phyloP scores from a whole-genome alignment of 495 filamentous ascomycete species.

The Penicillium coprophilum region DNA sequence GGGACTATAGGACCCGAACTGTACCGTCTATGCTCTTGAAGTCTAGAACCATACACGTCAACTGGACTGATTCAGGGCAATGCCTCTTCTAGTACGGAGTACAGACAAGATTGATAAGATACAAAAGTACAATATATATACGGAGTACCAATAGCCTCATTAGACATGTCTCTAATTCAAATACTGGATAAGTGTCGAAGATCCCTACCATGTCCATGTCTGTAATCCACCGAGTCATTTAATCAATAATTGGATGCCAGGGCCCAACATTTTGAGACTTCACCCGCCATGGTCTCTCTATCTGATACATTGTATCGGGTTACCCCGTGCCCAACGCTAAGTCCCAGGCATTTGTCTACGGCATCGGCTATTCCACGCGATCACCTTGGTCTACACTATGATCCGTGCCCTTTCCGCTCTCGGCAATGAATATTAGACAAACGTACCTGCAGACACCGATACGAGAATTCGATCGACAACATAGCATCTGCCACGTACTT shows the following conservation, averaged over 20 bases:
- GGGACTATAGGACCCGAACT: no score
- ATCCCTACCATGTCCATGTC: conserved; percentile 28
- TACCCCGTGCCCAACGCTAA: conserved; percentile 15
- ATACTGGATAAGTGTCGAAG: conserved; percentile 19
- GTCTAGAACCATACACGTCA: neutral
- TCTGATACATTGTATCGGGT: conserved; percentile 14
- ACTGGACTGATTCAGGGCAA: neutral
- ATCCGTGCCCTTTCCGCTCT: conserved; percentile 12
- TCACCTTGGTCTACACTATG: conserved; percentile 4
- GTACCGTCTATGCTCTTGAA: no score
- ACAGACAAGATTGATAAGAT: no score
- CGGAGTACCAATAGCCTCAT: no score
- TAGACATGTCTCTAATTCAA: neutral
- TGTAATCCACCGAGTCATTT: conserved; percentile 8
- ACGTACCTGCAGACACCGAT: conserved; percentile 5
- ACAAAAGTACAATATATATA: no score
- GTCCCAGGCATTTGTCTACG: conserved; percentile 7
- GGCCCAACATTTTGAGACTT: conserved; percentile 11
- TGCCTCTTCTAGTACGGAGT: no score
- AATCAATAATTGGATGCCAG: neutral
- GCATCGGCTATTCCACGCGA: conserved; percentile 6
- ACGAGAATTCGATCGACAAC: neutral
- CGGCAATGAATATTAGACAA: neutral
- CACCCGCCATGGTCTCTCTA: conserved; percentile 15
- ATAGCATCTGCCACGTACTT: conserved; percentile 12